These are phyloP conservation scores for Blastobotrys raffinosifermentans DNA, from an alignment of 1,139 yeast genomes.

Conservation along the genomic window DNA sequence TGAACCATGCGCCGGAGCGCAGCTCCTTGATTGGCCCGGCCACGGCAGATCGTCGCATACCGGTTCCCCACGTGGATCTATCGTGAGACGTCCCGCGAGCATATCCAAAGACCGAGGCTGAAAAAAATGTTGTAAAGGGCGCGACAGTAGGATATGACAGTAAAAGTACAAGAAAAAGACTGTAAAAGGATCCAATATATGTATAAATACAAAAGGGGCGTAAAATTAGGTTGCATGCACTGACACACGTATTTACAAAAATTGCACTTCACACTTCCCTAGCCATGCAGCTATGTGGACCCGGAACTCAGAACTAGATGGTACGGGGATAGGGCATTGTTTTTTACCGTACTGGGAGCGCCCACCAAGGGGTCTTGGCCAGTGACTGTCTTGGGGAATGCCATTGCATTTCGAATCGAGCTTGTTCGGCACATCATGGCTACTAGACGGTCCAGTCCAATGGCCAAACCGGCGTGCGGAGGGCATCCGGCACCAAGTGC, in stretches of 20 bases:
- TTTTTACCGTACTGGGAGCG: constrained; percentile 65
- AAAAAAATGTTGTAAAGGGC: too few relatives aligned
- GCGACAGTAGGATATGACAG: too few relatives aligned
- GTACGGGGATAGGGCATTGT: constrained; percentile 37
- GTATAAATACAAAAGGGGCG: neutral
- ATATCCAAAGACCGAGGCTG: too few relatives aligned
- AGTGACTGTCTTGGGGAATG: constrained; percentile 88
- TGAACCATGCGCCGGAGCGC: too few relatives aligned
- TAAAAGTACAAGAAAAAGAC: neutral
- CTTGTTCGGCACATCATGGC: constrained; percentile 76
- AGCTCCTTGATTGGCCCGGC: too few relatives aligned
- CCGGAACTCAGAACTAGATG: constrained; percentile 10
- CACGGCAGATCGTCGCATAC: too few relatives aligned
- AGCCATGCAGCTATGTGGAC: too few relatives aligned
- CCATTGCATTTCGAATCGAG: constrained; percentile 87
- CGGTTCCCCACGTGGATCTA: too few relatives aligned
- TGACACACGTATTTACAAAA: neutral
- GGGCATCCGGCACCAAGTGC: constrained; percentile 93
- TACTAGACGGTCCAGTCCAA: constrained; percentile 89
- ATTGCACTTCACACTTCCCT: neutral
- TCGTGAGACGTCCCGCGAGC: too few relatives aligned
- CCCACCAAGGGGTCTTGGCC: constrained; percentile 87
- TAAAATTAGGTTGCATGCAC: neutral
- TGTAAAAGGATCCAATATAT: constrained; percentile 1
- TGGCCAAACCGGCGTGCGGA: constrained; percentile 96